Evolutionary conservation across 768 basidiomycete species (phyloP).

Genomic region (Phlebiopsis flavidoalba): DNA sequence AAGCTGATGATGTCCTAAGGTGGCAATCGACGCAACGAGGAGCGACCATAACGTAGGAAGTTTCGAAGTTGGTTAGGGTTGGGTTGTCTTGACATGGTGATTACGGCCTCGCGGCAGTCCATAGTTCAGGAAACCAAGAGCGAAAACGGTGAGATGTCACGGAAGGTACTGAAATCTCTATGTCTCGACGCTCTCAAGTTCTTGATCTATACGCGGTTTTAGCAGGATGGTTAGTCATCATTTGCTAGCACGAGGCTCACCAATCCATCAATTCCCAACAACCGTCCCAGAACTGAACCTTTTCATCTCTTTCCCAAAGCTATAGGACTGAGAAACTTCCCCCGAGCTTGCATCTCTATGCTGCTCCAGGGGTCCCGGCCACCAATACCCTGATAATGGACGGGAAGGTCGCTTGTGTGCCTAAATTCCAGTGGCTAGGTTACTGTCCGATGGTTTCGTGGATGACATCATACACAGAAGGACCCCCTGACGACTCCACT

Average conservation of each 20-base stretch:
- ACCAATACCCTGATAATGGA: conserved; percentile 54
- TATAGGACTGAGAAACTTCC: conserved; percentile 68
- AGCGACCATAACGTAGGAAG: conserved; percentile 82
- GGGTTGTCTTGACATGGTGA: conserved; percentile 55
- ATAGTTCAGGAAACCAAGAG: conserved; percentile 92
- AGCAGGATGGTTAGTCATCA: background rate
- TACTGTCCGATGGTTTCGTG: conserved; percentile 73
- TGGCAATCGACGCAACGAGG: conserved; percentile 60
- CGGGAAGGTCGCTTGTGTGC: conserved; percentile 69
- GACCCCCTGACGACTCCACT: conserved; percentile 77
- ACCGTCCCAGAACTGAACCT: conserved; percentile 85
- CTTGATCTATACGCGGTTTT: conserved; percentile 48
- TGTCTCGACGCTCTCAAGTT: conserved; percentile 70
- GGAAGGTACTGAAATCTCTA: conserved; percentile 74
- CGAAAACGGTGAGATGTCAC: conserved; percentile 55
- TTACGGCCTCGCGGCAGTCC: conserved; percentile 84
- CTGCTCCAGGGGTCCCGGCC: conserved; percentile 74
- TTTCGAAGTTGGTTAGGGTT: conserved; percentile 57
- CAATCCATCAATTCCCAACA: conserved; percentile 84
- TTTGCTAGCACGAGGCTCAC: conserved; percentile 41
- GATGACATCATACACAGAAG: conserved; percentile 81
- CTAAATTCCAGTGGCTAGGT: conserved; percentile 86
- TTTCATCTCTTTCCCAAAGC: conserved; percentile 71
- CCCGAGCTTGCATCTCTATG: conserved; percentile 62
- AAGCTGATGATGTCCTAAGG: conserved; percentile 93